Evolutionary conservation across 352 stramenopile genomes (phyloP).

Genomic region (Phytophthora sojae): DNA sequence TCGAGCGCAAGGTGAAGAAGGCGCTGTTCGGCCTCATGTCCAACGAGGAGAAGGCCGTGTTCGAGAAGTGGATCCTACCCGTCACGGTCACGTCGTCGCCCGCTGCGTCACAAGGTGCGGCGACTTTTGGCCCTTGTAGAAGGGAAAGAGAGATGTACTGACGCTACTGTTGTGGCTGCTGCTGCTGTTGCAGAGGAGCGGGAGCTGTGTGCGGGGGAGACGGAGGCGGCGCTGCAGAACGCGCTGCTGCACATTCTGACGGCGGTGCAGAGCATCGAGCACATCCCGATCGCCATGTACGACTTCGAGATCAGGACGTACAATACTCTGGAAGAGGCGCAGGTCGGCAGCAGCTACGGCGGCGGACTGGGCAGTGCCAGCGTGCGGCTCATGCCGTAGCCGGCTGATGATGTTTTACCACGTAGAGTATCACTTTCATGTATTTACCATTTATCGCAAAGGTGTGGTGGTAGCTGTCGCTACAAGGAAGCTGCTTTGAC

Average conservation of each 20-base stretch:
- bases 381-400: too few species aligned
- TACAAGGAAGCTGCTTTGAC: too few species aligned
- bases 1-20: conserved; percentile 85
- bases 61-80: conserved; percentile 85
- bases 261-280: conserved; percentile 79
- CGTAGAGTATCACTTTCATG: too few species aligned
- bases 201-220: conserved; percentile 61
- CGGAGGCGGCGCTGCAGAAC: conserved; percentile 74
- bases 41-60: conserved; percentile 88
- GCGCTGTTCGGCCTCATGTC: conserved; percentile 86
- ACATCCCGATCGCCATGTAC: conserved; percentile 86
- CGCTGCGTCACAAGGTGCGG: conserved; percentile 49
- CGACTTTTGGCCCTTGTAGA: background rate
- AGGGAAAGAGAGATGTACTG: background rate
- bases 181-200: conserved; percentile 38
- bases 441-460: too few species aligned
- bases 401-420: too few species aligned
- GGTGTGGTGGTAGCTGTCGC: too few species aligned
- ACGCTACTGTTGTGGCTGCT: conserved; percentile 4
- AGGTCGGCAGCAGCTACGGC: conserved; percentile 50
- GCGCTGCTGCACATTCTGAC: conserved; percentile 76
- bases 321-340: conserved; percentile 57
- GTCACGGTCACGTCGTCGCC: conserved; percentile 64
- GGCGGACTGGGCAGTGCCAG: conserved; percentile 34
- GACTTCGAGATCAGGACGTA: conserved; percentile 84